Percentiles rank a stretch among this genome's conserved stretches.
Evolutionary conservation across 78 protist species (phyloP).

Genomic region (Guillardia theta): DNA sequence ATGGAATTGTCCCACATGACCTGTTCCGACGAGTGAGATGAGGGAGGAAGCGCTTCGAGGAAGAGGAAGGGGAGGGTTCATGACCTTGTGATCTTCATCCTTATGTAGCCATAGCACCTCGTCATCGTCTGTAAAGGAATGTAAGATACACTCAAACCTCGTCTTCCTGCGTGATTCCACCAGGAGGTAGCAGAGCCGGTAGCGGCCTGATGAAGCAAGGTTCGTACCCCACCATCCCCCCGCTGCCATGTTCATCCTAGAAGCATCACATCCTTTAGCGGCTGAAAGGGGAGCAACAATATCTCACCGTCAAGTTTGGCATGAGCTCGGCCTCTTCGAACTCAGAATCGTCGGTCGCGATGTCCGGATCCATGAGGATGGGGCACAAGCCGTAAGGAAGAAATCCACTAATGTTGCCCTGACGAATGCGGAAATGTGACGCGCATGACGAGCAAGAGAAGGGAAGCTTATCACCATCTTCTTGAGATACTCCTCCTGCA

Average conservation of each 20-base stretch:
- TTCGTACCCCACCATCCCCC: not conserved
- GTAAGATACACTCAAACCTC: too few relatives aligned
- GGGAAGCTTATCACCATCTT: not conserved
- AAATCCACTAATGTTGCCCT: not conserved
- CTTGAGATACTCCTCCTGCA: not conserved
- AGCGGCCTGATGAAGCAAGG: not conserved
- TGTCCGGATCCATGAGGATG: not conserved
- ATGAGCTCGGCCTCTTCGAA: not conserved
- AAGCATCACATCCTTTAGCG: too few relatives aligned
- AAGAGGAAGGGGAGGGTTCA: constrained; percentile 4
- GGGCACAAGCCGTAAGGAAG: not conserved
- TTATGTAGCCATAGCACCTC: not conserved
- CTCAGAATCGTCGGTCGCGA: not conserved
- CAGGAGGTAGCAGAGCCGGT: not conserved
- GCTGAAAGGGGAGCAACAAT: too few relatives aligned
- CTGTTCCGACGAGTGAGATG: not conserved
- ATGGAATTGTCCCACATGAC: constrained; percentile 54
- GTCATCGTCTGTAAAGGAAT: not conserved
- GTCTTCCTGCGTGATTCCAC: not conserved
- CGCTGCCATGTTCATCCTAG: too few relatives aligned
- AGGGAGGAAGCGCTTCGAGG: not conserved
- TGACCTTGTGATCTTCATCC: not conserved
- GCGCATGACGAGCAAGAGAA: not conserved
- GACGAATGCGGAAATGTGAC: not conserved
- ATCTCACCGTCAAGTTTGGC: not conserved